Conservation (phyloP, 1,139 yeast species). For the Taiozyma onychis region DNA sequence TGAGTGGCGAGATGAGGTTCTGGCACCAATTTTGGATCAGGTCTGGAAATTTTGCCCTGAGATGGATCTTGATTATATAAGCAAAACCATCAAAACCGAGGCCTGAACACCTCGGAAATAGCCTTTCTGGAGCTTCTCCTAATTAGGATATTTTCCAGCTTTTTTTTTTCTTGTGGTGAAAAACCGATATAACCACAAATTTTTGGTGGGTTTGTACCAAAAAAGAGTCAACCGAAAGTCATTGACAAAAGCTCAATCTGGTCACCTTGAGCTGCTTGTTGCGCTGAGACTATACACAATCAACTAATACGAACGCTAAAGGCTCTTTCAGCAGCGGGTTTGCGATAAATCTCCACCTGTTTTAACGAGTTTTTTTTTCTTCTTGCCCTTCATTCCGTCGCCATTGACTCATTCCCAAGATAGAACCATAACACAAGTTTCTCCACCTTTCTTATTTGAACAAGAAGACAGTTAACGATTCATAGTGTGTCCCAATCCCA, state of each 20-base stretch:
- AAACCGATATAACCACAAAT: background rate
- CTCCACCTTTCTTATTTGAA: background rate
- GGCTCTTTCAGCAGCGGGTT: background rate
- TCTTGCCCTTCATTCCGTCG: background rate
- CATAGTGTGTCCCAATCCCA: background rate
- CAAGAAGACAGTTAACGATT: background rate
- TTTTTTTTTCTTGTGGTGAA: background rate
- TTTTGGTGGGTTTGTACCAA: background rate
- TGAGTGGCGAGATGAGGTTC: background rate
- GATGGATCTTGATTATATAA: background rate
- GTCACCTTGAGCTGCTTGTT: background rate
- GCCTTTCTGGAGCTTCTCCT: background rate
- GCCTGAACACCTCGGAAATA: background rate
- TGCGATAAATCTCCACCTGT: background rate
- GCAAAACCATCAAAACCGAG: background rate
- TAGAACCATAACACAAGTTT: background rate
- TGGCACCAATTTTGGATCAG: background rate
- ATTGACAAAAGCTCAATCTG: background rate
- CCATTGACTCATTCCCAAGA: background rate
- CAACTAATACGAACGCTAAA: background rate
- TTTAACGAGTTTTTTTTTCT: background rate
- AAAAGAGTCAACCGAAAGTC: background rate
- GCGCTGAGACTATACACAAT: background rate
- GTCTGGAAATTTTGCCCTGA: background rate
- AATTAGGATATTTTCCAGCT: background rate